Percentiles rank a stretch among this genome's conserved stretches.
Conservation (phyloP, 805 yeast genomes). For the Komagataella kurtzmanii region DNA sequence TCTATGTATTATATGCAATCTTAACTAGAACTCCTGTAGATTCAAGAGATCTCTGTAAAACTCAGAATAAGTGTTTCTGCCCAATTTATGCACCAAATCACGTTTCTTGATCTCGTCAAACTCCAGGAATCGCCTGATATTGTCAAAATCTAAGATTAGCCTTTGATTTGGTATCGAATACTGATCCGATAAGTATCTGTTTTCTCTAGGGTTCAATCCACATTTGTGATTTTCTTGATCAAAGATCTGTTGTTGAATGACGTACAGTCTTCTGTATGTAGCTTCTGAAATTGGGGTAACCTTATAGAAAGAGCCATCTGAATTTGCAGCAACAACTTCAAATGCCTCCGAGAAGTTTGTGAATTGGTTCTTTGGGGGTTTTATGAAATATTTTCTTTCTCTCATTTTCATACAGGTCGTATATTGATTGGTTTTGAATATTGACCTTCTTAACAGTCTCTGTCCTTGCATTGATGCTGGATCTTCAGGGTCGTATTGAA, state of each 20-base stretch:
- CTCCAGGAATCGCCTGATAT: slow-evolving; percentile 37
- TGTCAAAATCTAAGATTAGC: slow-evolving; percentile 36
- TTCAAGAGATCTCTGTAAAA: slow-evolving; percentile 46
- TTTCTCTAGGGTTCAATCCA: slow-evolving; percentile 73
- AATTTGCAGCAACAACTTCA: slow-evolving; percentile 58
- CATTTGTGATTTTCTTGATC: slow-evolving; percentile 64
- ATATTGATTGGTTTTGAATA: slow-evolving; percentile 53
- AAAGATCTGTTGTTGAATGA: slow-evolving; percentile 74
- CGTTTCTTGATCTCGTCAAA: slow-evolving; percentile 46
- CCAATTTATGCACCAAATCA: slow-evolving; percentile 40
- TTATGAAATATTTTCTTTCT: slow-evolving; percentile 18
- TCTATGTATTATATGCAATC: too few relatives aligned
- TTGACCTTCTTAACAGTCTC: slow-evolving; percentile 51
- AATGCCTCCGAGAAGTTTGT: slow-evolving; percentile 11
- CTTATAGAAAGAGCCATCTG: slow-evolving; percentile 69
- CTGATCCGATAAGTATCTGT: slow-evolving; percentile 18
- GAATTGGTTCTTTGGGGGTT: slow-evolving; percentile 16
- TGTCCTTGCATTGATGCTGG: slow-evolving; percentile 74
- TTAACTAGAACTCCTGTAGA: not conserved
- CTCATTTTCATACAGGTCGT: slow-evolving; percentile 40
- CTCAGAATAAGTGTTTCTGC: slow-evolving; percentile 43
- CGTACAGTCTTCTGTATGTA: slow-evolving; percentile 67
- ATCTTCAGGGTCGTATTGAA: slow-evolving; percentile 89
- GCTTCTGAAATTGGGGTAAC: slow-evolving; percentile 67
- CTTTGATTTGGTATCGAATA: not conserved